These are phyloP conservation scores for Phylloporus gajari DNA, from an alignment of 1,284 basidiomycete species.

Conservation along the genomic window DNA sequence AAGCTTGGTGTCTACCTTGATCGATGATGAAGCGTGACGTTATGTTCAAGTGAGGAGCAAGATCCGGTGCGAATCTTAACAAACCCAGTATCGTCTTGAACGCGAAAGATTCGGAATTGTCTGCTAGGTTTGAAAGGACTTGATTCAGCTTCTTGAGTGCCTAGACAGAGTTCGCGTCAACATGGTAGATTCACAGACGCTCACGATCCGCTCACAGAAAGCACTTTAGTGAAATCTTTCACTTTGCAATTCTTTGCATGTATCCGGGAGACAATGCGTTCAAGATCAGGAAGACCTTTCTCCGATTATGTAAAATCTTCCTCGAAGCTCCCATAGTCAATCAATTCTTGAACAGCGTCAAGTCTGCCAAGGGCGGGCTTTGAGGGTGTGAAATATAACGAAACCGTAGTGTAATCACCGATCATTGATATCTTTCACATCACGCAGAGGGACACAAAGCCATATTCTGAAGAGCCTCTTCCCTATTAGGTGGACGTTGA, in stretches of 20 bases:
- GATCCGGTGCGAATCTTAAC: slow-evolving; percentile 83
- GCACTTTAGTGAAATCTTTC: slow-evolving; percentile 85
- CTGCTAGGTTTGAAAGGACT: slow-evolving; percentile 71
- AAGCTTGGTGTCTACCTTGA: slow-evolving; percentile 61
- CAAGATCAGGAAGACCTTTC: slow-evolving; percentile 90
- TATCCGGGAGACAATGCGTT: slow-evolving; percentile 92
- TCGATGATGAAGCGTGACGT: slow-evolving; percentile 73
- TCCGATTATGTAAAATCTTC: slow-evolving; percentile 77
- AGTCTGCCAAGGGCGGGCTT: slow-evolving; percentile 61
- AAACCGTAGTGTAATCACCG: slow-evolving; percentile 61
- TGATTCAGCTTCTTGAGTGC: slow-evolving; percentile 79
- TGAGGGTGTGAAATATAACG: slow-evolving; percentile 19
- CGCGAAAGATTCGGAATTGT: slow-evolving; percentile 76
- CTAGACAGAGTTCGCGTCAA: slow-evolving; percentile 50
- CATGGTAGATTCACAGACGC: background rate
- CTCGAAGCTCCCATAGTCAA: slow-evolving; percentile 81
- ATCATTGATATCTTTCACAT: slow-evolving; percentile 85
- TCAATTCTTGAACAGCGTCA: slow-evolving; percentile 91
- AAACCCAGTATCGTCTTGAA: slow-evolving; percentile 81
- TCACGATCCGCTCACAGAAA: slow-evolving; percentile 62
- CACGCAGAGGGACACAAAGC: slow-evolving; percentile 89
- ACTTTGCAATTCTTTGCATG: slow-evolving; percentile 91
- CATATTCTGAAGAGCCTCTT: slow-evolving; percentile 94
- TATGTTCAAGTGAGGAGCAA: slow-evolving; percentile 76
- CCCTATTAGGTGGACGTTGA: slow-evolving; percentile 55